These are phyloP conservation scores for Trametes coccinea DNA, from an alignment of 768 basidiomycete species.

Conservation along the genomic window DNA sequence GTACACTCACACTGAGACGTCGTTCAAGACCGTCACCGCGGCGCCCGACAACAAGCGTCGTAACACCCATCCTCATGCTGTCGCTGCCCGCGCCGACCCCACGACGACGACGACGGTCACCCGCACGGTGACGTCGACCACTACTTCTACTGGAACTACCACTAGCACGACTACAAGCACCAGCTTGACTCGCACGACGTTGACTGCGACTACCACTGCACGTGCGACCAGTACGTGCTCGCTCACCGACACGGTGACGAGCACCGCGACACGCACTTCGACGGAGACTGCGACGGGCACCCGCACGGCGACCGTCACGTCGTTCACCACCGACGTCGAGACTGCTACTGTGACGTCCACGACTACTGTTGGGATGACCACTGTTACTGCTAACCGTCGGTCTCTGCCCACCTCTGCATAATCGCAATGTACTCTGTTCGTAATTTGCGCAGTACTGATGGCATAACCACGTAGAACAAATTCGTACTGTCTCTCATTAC, in stretches of 20 bases:
- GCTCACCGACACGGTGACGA: neutral
- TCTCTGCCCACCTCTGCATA: too few species aligned
- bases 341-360: neutral
- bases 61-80: neutral
- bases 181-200: too few species aligned
- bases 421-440: too few species aligned
- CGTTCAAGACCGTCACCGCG: neutral
- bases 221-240: neutral
- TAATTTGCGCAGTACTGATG: too few species aligned
- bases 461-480: too few species aligned
- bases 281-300: neutral
- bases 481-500: too few species aligned
- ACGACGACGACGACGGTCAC: neutral
- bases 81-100: neutral
- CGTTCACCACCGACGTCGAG: too few species aligned
- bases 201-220: neutral
- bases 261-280: neutral
- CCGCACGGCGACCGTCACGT: too few species aligned
- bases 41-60: neutral
- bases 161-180: too few species aligned
- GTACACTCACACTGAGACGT: too few species aligned
- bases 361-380: neutral
- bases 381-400: neutral
- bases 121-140: neutral
- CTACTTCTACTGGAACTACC: neutral